Percentiles rank a stretch among this genome's conserved stretches.
phyloP scores from a whole-genome alignment of 148 eudicot species.

The Pouteria glomerata region DNA sequence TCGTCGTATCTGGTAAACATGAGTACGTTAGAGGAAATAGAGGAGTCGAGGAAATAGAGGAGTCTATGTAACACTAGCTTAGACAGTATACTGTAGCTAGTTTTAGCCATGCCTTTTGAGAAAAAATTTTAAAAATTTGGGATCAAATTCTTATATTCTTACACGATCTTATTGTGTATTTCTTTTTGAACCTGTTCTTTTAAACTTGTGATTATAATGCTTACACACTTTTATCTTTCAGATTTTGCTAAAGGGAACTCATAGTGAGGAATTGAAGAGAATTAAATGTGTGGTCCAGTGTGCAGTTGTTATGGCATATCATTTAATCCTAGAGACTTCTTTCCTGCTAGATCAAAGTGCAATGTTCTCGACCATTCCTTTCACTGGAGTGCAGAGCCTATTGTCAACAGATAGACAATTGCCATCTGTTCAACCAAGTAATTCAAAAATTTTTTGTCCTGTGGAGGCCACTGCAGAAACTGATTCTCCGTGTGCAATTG shows the following conservation, averaged over 20 bases:
- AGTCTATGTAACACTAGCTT: too few species aligned
- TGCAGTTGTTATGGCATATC: constrained; percentile 95
- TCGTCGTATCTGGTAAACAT: too few species aligned
- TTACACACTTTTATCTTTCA: constrained; percentile 27
- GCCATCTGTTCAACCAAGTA: constrained; percentile 16
- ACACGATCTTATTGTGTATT: not conserved
- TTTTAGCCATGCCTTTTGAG: not conserved
- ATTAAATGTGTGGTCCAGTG: constrained; percentile 79
- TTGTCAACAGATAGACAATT: constrained; percentile 11
- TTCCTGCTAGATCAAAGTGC: constrained; percentile 81
- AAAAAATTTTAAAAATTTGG: not conserved
- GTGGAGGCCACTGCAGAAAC: constrained; percentile 21
- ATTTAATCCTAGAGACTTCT: constrained; percentile 85
- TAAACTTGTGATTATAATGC: not conserved
- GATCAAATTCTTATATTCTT: not conserved
- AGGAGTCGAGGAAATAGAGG: too few species aligned
- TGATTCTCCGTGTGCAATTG: constrained; percentile 21
- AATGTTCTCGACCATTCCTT: constrained; percentile 77
- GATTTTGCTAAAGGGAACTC: constrained; percentile 89
- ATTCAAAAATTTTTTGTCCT: constrained; percentile 15
- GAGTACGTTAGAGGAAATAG: too few species aligned
- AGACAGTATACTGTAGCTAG: too few species aligned
- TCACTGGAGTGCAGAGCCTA: constrained; percentile 17
- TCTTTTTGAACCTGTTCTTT: not conserved
- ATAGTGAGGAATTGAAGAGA: constrained; percentile 75